Evolutionary conservation across 164 flowering plant species (phyloP), one percentile per base, ranked within the genome.

Genomic region (Pachysandra terminalis): DNA sequence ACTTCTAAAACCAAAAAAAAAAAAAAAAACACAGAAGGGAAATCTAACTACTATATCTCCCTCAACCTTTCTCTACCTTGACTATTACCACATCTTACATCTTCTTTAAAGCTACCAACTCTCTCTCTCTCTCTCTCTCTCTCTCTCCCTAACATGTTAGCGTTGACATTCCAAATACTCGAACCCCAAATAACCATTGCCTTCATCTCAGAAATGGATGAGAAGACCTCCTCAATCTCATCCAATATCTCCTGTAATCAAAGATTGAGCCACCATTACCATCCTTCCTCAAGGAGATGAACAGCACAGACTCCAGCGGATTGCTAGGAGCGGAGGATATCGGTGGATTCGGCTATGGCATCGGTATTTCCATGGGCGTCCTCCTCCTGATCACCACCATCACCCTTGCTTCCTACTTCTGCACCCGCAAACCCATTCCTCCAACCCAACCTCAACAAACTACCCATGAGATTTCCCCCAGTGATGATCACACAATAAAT

Each of bases 331-430:
- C 83, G 1, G 64, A 70, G 37, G 71, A 77, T 75, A 76, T 91
- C 14, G 82, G 90, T 13, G 83, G 95, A 0, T 81, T 89, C 28
- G 87, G 88, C 14, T 89, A 86, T 41, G 95, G 91, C 45, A 75
- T 90, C 27, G 93, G 89, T 0, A 76, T 90, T 7, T 85, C 96
- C 0, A 67, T 90, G 0, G 95, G 93, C n/a, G 78, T 93, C 71
- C 87, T 93, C 58, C 63, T 93, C 22, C 86, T 93, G 73, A 83
- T 93, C 81, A 89, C 87, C 22, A 86, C 93, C 73, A 82, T 93
- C 72, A 85, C 87, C 37, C 61, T 93, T 2, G 83, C 90, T 3
- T 87, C 93, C 35, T 93, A 93, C 72, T 90, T 75, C 75, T 93
- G 98, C 80, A 77, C 85, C 63, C 63, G 88, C 3, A 65, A 40